Conservation (phyloP, 1,284 basidiomycete genomes). For the Somion occarium region DNA sequence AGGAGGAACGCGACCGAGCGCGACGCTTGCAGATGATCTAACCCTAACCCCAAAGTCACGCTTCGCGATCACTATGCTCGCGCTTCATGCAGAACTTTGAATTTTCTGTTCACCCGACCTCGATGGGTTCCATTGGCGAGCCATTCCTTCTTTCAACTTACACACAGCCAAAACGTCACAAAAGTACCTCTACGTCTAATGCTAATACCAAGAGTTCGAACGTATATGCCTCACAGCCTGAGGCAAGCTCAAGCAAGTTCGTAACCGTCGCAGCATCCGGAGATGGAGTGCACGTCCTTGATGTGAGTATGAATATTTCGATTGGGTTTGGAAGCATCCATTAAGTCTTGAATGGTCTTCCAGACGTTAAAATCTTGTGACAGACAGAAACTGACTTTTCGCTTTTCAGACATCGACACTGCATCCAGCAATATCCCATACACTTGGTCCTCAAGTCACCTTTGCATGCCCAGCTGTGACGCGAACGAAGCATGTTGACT, state of each 20-base stretch:
- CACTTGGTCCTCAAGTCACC: conserved; percentile 55
- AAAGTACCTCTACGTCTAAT: conserved; percentile 15
- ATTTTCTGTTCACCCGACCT: neutral
- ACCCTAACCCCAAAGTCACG: neutral
- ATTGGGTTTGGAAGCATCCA: no score
- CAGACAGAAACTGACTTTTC: neutral
- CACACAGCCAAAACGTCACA: conserved; percentile 25
- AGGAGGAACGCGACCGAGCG: neutral
- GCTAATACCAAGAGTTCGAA: conserved; percentile 17
- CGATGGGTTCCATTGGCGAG: conserved; percentile 42
- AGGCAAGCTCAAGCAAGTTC: conserved; percentile 32
- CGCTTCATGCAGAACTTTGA: neutral
- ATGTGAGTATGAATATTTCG: conserved; percentile 43
- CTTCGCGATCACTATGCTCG: neutral
- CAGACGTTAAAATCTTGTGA: no score
- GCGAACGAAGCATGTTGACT: conserved; percentile 31
- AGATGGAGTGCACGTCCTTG: conserved; percentile 68
- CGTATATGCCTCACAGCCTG: conserved; percentile 39
- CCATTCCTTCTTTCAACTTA: conserved; percentile 57
- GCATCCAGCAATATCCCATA: conserved; percentile 63
- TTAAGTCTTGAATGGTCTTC: no score
- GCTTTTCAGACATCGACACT: conserved; percentile 51
- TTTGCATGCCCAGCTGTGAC: conserved; percentile 59
- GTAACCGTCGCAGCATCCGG: conserved; percentile 62
- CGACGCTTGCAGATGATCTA: neutral